These are phyloP conservation scores for Paramecium sexaurelia DNA, from an alignment of 73 alveolate genomes.

Conservation along the genomic window DNA sequence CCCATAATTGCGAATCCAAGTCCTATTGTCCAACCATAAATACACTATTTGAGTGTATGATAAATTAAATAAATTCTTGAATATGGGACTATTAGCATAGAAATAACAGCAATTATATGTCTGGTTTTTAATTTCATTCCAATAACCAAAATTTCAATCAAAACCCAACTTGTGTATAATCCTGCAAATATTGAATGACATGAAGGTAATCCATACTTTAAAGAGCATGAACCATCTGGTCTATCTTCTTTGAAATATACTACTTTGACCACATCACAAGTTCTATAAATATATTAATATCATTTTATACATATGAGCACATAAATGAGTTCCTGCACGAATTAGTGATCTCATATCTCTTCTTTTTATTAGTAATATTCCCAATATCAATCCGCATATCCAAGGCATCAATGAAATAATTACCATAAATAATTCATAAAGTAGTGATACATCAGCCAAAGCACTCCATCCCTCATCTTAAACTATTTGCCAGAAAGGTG, in stretches of 20 bases:
- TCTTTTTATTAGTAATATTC: background rate
- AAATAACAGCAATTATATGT: conserved; percentile 10
- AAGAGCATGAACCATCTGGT: conserved; percentile 59
- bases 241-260: conserved; percentile 48
- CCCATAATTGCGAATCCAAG: background rate
- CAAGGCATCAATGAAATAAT: conserved; percentile 17
- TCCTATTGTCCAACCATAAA: conserved; percentile 58
- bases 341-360: background rate
- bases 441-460: background rate
- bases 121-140: background rate
- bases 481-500: conserved; percentile 7
- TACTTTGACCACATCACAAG: conserved; percentile 53
- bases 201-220: conserved; percentile 47
- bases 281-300: background rate
- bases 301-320: conserved; percentile 19
- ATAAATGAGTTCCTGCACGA: conserved; percentile 23
- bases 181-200: conserved; percentile 60
- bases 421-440: conserved; percentile 38
- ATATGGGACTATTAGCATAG: conserved; percentile 31
- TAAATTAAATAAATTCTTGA: conserved; percentile 35
- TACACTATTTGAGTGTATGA: conserved; percentile 38
- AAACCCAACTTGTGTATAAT: conserved; percentile 45
- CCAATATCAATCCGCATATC: background rate
- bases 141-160: conserved; percentile 24
- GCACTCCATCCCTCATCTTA: background rate